Conservation (phyloP, 1,139 yeast genomes). For the Saccharomyces hybrid region DNA sequence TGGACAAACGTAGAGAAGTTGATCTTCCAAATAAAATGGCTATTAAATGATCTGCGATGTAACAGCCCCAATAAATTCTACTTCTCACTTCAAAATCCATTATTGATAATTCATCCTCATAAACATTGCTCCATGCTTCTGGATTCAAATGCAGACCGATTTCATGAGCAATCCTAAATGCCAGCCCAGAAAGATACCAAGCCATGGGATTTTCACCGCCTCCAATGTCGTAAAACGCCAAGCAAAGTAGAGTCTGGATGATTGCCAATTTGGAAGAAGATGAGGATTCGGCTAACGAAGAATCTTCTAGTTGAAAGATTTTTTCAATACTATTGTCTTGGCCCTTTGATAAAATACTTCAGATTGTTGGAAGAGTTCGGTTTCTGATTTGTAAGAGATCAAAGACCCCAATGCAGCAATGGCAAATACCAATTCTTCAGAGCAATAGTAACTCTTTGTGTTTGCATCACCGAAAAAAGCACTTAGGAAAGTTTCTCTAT, state of each 20-base stretch:
- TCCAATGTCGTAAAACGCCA: slow-evolving; percentile 52
- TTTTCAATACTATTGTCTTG: slow-evolving; percentile 37
- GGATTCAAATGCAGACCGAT: slow-evolving; percentile 55
- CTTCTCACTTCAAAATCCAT: slow-evolving; percentile 47
- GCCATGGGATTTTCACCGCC: slow-evolving; percentile 50
- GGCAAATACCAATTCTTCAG: slow-evolving; percentile 44
- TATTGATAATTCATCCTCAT: slow-evolving; percentile 26
- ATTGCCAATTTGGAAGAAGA: slow-evolving; percentile 28
- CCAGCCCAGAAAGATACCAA: slow-evolving; percentile 56
- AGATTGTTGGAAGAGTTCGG: slow-evolving; percentile 36
- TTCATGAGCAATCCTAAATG: slow-evolving; percentile 56
- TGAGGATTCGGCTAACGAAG: slow-evolving; percentile 19
- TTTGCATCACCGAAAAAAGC: slow-evolving; percentile 47
- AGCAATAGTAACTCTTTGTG: slow-evolving; percentile 39
- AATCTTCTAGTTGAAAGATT: slow-evolving; percentile 35
- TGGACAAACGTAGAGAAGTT: slow-evolving; percentile 44
- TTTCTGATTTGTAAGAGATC: slow-evolving; percentile 37
- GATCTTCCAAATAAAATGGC: slow-evolving; percentile 51
- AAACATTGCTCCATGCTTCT: slow-evolving; percentile 40
- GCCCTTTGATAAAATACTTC: slow-evolving; percentile 43
- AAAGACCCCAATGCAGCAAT: slow-evolving; percentile 52
- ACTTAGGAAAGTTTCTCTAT: slow-evolving; percentile 51
- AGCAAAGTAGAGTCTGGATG: slow-evolving; percentile 43
- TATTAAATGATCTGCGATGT: slow-evolving; percentile 53
- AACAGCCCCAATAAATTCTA: slow-evolving; percentile 58